Evolutionary conservation across 768 basidiomycete species (phyloP).

Genomic region (Agaricus subrufescens): DNA sequence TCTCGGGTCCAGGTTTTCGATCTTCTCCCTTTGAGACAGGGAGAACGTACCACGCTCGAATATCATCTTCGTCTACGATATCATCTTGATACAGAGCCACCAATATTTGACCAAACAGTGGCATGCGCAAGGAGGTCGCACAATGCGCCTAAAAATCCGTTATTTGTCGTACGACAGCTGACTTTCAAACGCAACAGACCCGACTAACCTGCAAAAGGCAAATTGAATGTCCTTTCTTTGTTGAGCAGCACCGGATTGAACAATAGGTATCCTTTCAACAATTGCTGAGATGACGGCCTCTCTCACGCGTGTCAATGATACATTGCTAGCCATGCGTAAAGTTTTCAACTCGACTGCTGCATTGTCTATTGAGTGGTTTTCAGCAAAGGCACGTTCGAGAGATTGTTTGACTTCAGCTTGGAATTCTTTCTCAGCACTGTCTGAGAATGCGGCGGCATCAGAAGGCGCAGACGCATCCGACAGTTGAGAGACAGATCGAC

Average conservation of each 20-base stretch:
- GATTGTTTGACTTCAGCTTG: conserved; percentile 73
- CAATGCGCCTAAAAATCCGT: conserved; percentile 50
- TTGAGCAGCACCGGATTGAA: conserved; percentile 46
- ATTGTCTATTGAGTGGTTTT: conserved; percentile 89
- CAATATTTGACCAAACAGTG: conserved; percentile 81
- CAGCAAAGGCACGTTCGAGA: conserved; percentile 87
- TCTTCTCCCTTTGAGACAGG: conserved; percentile 51
- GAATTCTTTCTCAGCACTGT: conserved; percentile 64
- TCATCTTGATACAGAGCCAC: conserved; percentile 89
- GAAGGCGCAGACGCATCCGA: conserved; percentile 45
- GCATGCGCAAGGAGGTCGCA: conserved; percentile 53
- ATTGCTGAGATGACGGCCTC: conserved; percentile 87
- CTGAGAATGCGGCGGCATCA: conserved; percentile 25
- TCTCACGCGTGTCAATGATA: conserved; percentile 77
- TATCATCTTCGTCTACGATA: conserved; percentile 85
- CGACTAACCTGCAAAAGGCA: conserved; percentile 66
- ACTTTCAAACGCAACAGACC: neutral
- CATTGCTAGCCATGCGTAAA: conserved; percentile 94
- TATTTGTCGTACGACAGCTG: neutral
- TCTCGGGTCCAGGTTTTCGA: conserved; percentile 29
- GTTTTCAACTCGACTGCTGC: conserved; percentile 94
- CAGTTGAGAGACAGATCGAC: conserved; percentile 35
- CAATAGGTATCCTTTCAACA: conserved; percentile 64
- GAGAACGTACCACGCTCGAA: conserved; percentile 78
- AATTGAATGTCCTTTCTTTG: conserved; percentile 70